phyloP scores from a whole-genome alignment of 805 yeast genomes.

The Cephaloascus fragrans region DNA sequence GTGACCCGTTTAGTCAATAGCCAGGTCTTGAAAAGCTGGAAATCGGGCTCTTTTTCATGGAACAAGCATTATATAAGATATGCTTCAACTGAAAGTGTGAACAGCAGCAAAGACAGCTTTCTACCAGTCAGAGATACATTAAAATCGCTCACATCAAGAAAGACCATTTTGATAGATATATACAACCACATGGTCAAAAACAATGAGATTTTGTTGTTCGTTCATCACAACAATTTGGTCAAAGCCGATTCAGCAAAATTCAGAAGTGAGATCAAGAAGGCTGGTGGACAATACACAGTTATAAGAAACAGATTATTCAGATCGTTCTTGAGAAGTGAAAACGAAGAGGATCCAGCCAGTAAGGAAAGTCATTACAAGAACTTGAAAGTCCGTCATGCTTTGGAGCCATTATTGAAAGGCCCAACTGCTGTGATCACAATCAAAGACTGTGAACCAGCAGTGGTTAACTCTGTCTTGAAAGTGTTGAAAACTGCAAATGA shows the following conservation, averaged over 20 bases:
- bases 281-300: constrained; percentile 65
- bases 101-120: no score
- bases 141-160: constrained; percentile 64
- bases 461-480: constrained; percentile 53
- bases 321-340: constrained; percentile 65
- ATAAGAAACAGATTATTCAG: constrained; percentile 62
- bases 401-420: constrained; percentile 63
- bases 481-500: constrained; percentile 57
- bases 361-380: constrained; percentile 36
- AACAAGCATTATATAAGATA: no score
- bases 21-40: no score
- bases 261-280: constrained; percentile 48
- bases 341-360: constrained; percentile 67
- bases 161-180: constrained; percentile 75
- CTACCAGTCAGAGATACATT: constrained; percentile 29
- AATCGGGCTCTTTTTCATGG: no score
- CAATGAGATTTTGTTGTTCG: constrained; percentile 63
- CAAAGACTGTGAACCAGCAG: constrained; percentile 59
- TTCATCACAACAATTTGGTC: constrained; percentile 77
- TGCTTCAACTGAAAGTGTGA: not conserved
- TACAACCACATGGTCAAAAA: constrained; percentile 63
- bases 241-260: constrained; percentile 58
- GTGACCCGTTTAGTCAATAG: no score
- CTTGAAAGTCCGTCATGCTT: constrained; percentile 48
- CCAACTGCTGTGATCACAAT: constrained; percentile 78